Conservation (phyloP, 345 rosid species). For the Arabidopsis arenosa region DNA sequence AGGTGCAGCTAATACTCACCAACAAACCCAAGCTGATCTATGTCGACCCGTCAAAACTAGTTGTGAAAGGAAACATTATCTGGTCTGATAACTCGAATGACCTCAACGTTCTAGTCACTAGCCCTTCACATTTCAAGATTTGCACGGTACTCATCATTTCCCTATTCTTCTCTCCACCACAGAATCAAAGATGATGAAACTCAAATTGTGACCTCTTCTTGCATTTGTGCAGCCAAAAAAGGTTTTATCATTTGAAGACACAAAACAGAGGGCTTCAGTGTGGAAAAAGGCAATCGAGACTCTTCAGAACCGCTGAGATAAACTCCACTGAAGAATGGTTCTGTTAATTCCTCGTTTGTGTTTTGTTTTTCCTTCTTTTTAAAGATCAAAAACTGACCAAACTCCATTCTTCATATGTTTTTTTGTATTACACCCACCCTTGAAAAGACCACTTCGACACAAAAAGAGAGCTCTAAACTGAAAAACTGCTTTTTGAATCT, state of each 20-base stretch:
- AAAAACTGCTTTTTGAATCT: constrained; percentile 15
- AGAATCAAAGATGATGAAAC: neutral
- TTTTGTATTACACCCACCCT: constrained; percentile 6
- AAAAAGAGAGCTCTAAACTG: constrained; percentile 10
- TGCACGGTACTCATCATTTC: constrained; percentile 59
- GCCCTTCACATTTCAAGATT: constrained; percentile 84
- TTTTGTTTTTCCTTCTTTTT: neutral
- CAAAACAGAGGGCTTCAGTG: constrained; percentile 87
- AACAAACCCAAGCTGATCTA: constrained; percentile 88
- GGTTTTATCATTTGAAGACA: constrained; percentile 87
- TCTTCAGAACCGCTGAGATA: constrained; percentile 77
- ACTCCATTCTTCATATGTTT: constrained; percentile 30
- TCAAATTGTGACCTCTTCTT: constrained; percentile 15
- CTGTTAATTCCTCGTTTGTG: constrained; percentile 9
- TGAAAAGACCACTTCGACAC: constrained; percentile 16
- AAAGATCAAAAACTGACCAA: constrained; percentile 22
- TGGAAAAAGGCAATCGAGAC: constrained; percentile 97
- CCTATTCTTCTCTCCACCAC: neutral
- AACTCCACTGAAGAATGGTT: constrained; percentile 19
- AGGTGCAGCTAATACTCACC: constrained; percentile 94
- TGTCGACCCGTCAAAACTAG: constrained; percentile 78
- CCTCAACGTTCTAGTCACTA: constrained; percentile 71
- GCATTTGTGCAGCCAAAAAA: constrained; percentile 79
- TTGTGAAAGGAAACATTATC: constrained; percentile 74
- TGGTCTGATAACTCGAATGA: constrained; percentile 92